phyloP scores from a whole-genome alignment of 2,329 filamentous ascomycete species.

The Talaromyces funiculosus region DNA sequence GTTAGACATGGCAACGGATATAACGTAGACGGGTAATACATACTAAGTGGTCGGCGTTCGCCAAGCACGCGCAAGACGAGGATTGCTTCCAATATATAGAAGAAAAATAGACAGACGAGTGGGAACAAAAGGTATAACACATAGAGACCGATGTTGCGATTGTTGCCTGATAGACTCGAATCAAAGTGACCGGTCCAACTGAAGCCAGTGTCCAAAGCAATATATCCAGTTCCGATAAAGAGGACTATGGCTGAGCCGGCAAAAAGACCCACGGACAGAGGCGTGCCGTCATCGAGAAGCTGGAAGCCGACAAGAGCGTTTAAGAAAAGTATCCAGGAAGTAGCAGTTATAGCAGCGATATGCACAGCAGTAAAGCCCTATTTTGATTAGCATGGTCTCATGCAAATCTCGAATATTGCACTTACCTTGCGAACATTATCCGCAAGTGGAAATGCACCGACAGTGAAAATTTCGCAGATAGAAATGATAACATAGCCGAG shows the following conservation, averaged over 20 bases:
- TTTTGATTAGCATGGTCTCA: neutral
- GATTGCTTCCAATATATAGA: slow-evolving; percentile 75
- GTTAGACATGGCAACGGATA: neutral
- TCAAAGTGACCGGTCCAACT: slow-evolving; percentile 76
- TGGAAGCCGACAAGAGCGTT: slow-evolving; percentile 93
- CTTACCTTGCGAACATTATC: slow-evolving; percentile 61
- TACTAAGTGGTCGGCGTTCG: slow-evolving; percentile 83
- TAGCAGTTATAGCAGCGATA: slow-evolving; percentile 80
- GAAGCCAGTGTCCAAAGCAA: slow-evolving; percentile 88
- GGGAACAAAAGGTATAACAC: slow-evolving; percentile 89
- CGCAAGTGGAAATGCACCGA: slow-evolving; percentile 78
- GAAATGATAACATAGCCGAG: slow-evolving; percentile 77
- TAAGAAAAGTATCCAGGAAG: slow-evolving; percentile 83
- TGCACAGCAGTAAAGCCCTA: slow-evolving; percentile 89
- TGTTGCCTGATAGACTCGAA: slow-evolving; percentile 49
- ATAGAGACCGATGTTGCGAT: slow-evolving; percentile 80
- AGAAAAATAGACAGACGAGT: slow-evolving; percentile 80
- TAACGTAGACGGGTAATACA: slow-evolving; percentile 24
- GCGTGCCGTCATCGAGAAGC: slow-evolving; percentile 85
- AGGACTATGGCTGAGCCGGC: slow-evolving; percentile 63
- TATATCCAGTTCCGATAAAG: slow-evolving; percentile 89
- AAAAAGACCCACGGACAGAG: slow-evolving; percentile 72
- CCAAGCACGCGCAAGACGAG: slow-evolving; percentile 82
- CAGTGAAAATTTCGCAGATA: slow-evolving; percentile 94
- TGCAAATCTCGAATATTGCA: slow-evolving; percentile 25